Evolutionary conservation across 305 asterid species (phyloP).

Genomic region (Striga hermonthica): DNA sequence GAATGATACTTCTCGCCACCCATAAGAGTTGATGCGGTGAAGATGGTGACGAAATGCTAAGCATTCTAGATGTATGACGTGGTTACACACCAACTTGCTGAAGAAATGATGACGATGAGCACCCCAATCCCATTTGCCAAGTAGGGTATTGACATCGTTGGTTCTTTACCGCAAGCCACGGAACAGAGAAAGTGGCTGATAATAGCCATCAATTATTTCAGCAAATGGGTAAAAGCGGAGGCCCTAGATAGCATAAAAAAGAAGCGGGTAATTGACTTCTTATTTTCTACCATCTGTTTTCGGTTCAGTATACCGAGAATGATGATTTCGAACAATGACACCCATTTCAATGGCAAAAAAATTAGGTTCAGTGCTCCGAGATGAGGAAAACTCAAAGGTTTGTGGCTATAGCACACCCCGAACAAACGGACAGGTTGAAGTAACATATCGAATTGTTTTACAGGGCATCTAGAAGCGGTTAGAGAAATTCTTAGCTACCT

Average conservation of each 20-base stretch:
- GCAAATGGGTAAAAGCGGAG: background rate
- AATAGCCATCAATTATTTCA: background rate
- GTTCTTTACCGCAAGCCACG: background rate
- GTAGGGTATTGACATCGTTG: background rate
- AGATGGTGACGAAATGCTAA: too few species aligned
- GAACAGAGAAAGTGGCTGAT: background rate
- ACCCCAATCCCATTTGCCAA: background rate
- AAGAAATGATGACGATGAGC: too few species aligned
- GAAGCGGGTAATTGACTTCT: background rate
- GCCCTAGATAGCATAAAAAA: background rate
- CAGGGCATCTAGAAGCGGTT: too few species aligned
- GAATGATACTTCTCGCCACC: too few species aligned
- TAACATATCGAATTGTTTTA: background rate
- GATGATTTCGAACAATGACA: background rate
- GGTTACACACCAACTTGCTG: too few species aligned
- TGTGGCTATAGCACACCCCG: background rate
- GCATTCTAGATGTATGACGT: too few species aligned
- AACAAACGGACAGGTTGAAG: background rate
- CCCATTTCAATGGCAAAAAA: too few species aligned
- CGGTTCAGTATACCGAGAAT: background rate
- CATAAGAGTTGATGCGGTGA: too few species aligned
- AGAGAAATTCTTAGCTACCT: too few species aligned
- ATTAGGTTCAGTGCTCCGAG: background rate
- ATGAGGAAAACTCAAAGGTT: background rate
- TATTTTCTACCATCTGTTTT: too few species aligned